phyloP scores from a whole-genome alignment of 805 yeast genomes.

The Jamesozyma spencerorum region DNA sequence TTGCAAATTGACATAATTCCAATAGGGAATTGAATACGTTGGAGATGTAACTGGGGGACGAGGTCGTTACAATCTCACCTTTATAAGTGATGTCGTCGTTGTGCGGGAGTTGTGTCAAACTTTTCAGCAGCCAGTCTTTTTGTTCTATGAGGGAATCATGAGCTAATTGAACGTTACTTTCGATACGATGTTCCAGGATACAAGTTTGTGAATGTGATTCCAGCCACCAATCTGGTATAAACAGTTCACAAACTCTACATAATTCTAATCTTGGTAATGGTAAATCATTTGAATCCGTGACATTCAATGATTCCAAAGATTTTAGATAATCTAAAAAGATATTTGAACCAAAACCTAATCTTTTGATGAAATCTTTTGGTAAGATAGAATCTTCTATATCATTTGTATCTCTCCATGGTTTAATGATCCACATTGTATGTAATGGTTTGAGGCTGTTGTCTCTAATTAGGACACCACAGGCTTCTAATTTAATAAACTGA shows the following conservation, averaged over 20 bases:
- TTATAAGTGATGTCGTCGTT: conserved; percentile 41
- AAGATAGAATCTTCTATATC: conserved; percentile 23
- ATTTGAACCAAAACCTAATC: conserved; percentile 83
- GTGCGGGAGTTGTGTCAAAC: background rate
- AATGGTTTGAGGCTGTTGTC: conserved; percentile 51
- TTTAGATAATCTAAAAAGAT: conserved; percentile 68
- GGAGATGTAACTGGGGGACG: conserved; percentile 3
- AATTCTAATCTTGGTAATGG: conserved; percentile 77
- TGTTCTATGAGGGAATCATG: conserved; percentile 78
- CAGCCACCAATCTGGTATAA: conserved; percentile 93
- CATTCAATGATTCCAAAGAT: conserved; percentile 44
- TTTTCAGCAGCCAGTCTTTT: no score
- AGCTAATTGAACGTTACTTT: conserved; percentile 60
- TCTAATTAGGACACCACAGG: conserved; percentile 82
- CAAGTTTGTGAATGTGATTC: conserved; percentile 88
- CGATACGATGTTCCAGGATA: conserved; percentile 71
- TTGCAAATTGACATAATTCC: conserved; percentile 67
- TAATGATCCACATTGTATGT: conserved; percentile 89
- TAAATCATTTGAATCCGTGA: conserved; percentile 51
- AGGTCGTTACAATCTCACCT: no score
- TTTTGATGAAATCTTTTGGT: conserved; percentile 59
- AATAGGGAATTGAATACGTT: conserved; percentile 20
- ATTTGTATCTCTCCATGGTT: conserved; percentile 41
- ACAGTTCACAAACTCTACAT: conserved; percentile 86
- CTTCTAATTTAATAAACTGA: conserved; percentile 67